Evolutionary conservation across 305 asterid species (phyloP).

Genomic region (Fraxinus sp.): DNA sequence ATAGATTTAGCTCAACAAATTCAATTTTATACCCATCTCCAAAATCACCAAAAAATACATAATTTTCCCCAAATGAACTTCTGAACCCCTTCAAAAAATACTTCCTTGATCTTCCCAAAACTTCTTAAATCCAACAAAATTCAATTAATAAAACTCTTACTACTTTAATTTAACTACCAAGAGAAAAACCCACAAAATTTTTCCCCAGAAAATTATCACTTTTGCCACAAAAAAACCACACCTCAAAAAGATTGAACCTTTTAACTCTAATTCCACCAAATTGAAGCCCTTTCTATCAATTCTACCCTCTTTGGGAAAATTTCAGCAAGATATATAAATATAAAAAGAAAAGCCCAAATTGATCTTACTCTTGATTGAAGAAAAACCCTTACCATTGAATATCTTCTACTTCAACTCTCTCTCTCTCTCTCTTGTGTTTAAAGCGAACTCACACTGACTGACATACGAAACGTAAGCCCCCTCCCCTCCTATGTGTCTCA

Average conservation of each 20-base stretch:
- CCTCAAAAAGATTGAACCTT: neutral
- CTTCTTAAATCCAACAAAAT: slow-evolving; percentile 2
- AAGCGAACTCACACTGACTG: neutral
- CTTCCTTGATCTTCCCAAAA: neutral
- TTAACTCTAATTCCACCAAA: neutral
- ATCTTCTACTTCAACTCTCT: neutral
- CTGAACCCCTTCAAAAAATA: neutral
- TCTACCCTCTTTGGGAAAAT: neutral
- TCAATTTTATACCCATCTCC: slow-evolving; percentile 1
- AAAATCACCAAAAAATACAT: neutral
- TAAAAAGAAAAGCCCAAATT: neutral
- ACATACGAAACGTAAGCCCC: neutral
- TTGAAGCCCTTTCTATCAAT: neutral
- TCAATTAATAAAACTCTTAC: neutral
- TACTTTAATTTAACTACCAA: slow-evolving; percentile 5
- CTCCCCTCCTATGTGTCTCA: neutral
- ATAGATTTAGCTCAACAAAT: slow-evolving; percentile 1
- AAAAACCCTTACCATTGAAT: neutral
- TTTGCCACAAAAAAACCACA: neutral
- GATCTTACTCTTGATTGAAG: neutral
- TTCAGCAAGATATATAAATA: neutral
- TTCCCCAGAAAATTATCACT: neutral
- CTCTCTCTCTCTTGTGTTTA: neutral
- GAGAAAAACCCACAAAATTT: neutral
- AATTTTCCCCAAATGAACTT: neutral